Percentiles rank a stretch among this genome's conserved stretches.
Evolutionary conservation across 805 yeast species (phyloP).

Genomic region (Clavispora asparagi): DNA sequence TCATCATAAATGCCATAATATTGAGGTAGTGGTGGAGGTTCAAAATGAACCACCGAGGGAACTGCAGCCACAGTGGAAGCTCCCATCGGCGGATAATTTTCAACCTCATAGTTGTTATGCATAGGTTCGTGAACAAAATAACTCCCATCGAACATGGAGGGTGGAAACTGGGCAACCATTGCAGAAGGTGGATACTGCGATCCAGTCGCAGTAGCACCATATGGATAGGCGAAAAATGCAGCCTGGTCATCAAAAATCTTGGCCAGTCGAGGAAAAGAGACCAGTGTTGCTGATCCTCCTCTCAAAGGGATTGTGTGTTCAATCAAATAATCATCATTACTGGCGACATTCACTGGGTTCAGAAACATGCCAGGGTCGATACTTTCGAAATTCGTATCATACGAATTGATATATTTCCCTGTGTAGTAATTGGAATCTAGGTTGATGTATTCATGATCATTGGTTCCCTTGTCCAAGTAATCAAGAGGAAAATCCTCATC

Average conservation of each 20-base stretch:
- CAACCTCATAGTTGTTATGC: not conserved
- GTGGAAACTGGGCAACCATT: constrained; percentile 7
- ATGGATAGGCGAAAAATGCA: not conserved
- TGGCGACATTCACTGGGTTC: constrained; percentile 25
- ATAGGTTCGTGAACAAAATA: not conserved
- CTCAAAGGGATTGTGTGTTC: constrained; percentile 47
- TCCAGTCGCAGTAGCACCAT: constrained; percentile 2
- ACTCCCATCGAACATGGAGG: constrained; percentile 2
- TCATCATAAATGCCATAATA: constrained; percentile 8
- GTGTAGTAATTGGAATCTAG: constrained; percentile 18
- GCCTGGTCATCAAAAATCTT: constrained; percentile 7
- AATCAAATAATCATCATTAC: constrained; percentile 44
- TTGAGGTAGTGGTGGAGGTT: constrained; percentile 1
- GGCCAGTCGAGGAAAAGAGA: constrained; percentile 14
- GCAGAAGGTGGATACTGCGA: constrained; percentile 4
- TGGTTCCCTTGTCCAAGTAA: constrained; percentile 46
- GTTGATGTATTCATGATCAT: constrained; percentile 20
- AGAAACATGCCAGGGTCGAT: constrained; percentile 18
- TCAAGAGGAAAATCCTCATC: constrained; percentile 73
- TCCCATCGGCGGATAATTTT: not conserved
- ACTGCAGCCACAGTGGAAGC: constrained; percentile 2
- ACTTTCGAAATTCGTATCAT: constrained; percentile 16
- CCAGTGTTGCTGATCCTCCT: constrained; percentile 19
- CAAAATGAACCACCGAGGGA: constrained; percentile 5
- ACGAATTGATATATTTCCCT: constrained; percentile 11